Evolutionary conservation across 441 rosid species (phyloP), one percentile per base, ranked within the genome.

Genomic region (Gossypium gossypioides): DNA sequence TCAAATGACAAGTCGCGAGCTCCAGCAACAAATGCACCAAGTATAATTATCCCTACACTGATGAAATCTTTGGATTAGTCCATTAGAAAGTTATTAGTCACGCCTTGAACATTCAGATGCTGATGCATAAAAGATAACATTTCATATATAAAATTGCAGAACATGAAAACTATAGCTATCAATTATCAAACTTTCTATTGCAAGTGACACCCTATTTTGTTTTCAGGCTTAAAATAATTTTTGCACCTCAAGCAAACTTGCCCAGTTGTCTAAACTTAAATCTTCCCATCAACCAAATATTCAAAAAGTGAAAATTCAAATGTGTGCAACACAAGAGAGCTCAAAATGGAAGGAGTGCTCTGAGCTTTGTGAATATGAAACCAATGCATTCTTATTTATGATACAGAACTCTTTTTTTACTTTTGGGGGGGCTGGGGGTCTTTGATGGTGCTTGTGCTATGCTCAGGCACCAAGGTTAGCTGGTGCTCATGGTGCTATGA

Each of bases 1-100:
- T 86, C 89, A 74, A 84, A 87, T 57, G 89, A 81, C 72, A 87
- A 79, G 86, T 87, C 91, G 72, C 88, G 68, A 15, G 89, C 83
- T 81, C 91, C 91, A 48, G 89, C 89, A 60, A 87, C 48, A 70
- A 87, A 75, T 61, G 89, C 86, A 37, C 89, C 88, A 25, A 84
- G 70, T 72, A 87, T 54, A 57, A 86, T 84, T 74, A 83, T 76
- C 65, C 84, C 87, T 64, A 87, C 88, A 74, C 91, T 87, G 86
- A 73, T 62, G 75, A 85, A 73, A 79, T 70, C 80, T 62, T 78
- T 78, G 70, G 59, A 75, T 69, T 60, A 44, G 59, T 61, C 76
- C 50, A 71, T 74, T 73, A 71, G 24, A 50, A 68, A 32, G 16
- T 50, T 56, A 74, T 72, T 56, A 80, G 42, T 59, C 8, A 22